Evolutionary conservation across 2,329 filamentous ascomycete genomes (phyloP).

Genomic region (Aureobasidium subglaciale): DNA sequence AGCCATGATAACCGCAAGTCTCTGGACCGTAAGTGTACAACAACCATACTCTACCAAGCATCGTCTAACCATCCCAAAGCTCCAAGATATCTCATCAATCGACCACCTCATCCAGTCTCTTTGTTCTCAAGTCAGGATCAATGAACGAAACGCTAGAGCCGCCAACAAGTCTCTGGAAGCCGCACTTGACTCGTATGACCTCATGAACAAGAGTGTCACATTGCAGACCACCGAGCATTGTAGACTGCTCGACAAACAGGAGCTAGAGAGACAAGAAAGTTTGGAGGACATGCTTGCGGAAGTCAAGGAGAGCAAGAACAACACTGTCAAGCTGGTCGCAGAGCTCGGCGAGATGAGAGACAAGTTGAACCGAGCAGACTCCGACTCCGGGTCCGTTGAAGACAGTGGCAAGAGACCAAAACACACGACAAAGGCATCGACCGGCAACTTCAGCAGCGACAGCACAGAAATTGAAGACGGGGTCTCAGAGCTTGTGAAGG

Average conservation of each 20-base stretch:
- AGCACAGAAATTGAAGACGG: too few species aligned
- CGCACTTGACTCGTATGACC: neutral
- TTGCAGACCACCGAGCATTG: neutral
- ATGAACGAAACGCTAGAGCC: neutral
- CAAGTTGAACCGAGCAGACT: too few species aligned
- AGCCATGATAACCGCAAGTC: neutral
- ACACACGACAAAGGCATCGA: too few species aligned
- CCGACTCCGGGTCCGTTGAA: too few species aligned
- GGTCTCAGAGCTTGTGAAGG: too few species aligned
- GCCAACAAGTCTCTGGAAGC: neutral
- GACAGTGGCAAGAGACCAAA: neutral
- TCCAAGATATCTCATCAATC: neutral
- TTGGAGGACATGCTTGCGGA: neutral
- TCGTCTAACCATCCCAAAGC: neutral
- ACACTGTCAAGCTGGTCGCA: neutral
- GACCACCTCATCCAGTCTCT: neutral
- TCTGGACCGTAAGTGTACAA: neutral
- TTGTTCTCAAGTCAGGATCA: neutral
- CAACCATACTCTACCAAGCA: neutral
- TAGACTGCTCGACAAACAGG: neutral
- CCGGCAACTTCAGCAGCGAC: too few species aligned
- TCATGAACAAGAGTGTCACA: neutral
- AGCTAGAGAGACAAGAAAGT: neutral
- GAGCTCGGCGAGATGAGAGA: neutral
- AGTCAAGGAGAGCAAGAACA: neutral